Percentiles rank a stretch among this genome's conserved stretches.
phyloP scores from a whole-genome alignment of 768 basidiomycete genomes.

The Lactarius trivialis region DNA sequence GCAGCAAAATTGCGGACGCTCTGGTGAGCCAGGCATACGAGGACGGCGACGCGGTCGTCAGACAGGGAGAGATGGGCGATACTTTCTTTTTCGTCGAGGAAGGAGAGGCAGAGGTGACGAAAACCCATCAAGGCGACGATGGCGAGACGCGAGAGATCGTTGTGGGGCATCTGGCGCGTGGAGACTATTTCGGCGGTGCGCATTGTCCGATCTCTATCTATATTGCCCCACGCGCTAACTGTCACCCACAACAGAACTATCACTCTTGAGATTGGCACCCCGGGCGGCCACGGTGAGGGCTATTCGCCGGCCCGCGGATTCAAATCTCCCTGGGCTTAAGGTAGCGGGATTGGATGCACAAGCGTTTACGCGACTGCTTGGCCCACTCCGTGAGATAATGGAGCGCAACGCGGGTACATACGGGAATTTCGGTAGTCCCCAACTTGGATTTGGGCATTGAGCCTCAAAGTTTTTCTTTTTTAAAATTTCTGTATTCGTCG shows the following conservation, averaged over 20 bases:
- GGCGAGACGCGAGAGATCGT: conserved; percentile 56
- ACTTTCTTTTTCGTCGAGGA: conserved; percentile 98
- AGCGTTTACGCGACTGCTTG: conserved; percentile 89
- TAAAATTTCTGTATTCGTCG: not conserved
- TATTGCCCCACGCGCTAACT: conserved; percentile 12
- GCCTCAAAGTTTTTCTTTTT: not conserved
- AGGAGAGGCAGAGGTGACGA: conserved; percentile 83
- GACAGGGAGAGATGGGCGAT: conserved; percentile 91
- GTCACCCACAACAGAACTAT: conserved; percentile 57
- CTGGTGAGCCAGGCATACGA: conserved; percentile 75
- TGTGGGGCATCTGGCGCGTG: conserved; percentile 75
- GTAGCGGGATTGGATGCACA: conserved; percentile 91
- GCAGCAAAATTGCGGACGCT: conserved; percentile 97
- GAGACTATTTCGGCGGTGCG: conserved; percentile 98
- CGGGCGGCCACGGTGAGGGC: conserved; percentile 97
- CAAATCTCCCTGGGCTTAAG: conserved; percentile 60
- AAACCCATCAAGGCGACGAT: conserved; percentile 54
- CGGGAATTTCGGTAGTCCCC: conserved; percentile 27
- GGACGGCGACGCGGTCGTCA: conserved; percentile 83
- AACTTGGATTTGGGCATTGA: conserved; percentile 12
- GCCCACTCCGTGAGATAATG: conserved; percentile 90
- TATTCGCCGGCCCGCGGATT: conserved; percentile 41
- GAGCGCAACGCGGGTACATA: conserved; percentile 78
- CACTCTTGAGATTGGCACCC: conserved; percentile 79
- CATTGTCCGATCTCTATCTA: not conserved